phyloP scores from a whole-genome alignment of 2,329 filamentous ascomycete species.

The Neofusicoccum umdonicola region DNA sequence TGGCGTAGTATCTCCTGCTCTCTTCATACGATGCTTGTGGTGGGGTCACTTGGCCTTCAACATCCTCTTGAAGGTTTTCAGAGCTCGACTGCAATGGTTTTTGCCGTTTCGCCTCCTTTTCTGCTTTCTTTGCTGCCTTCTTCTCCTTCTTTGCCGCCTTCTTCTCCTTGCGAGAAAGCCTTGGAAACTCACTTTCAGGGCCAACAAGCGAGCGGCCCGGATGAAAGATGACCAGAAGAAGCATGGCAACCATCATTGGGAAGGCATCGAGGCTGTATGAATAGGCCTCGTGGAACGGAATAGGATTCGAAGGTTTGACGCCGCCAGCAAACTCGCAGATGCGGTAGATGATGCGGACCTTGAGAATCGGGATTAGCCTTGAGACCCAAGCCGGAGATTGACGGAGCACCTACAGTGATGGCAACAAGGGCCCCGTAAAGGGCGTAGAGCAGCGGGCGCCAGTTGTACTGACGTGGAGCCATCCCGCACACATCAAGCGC shows the following conservation, averaged over 20 bases:
- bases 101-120: not conserved
- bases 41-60: not conserved
- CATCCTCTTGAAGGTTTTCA: no score
- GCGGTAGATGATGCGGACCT: constrained; percentile 58
- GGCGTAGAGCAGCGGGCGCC: constrained; percentile 33
- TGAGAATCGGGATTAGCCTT: not conserved
- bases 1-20: not conserved
- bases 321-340: constrained; percentile 56
- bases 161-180: constrained; percentile 24
- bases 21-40: not conserved
- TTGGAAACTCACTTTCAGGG: constrained; percentile 26
- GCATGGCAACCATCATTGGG: constrained; percentile 51
- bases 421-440: constrained; percentile 43
- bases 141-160: constrained; percentile 20
- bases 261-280: constrained; percentile 53
- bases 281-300: constrained; percentile 54
- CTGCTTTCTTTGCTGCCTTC: not conserved
- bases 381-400: no score
- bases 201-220: constrained; percentile 27
- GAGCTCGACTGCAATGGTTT: not conserved
- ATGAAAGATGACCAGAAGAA: constrained; percentile 26
- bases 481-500: not conserved
- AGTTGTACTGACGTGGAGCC: not conserved
- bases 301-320: constrained; percentile 40
- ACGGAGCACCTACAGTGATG: constrained; percentile 37